phyloP scores from a whole-genome alignment of 2,329 filamentous ascomycete genomes.

The Magnaporthiopsis rhizophila region DNA sequence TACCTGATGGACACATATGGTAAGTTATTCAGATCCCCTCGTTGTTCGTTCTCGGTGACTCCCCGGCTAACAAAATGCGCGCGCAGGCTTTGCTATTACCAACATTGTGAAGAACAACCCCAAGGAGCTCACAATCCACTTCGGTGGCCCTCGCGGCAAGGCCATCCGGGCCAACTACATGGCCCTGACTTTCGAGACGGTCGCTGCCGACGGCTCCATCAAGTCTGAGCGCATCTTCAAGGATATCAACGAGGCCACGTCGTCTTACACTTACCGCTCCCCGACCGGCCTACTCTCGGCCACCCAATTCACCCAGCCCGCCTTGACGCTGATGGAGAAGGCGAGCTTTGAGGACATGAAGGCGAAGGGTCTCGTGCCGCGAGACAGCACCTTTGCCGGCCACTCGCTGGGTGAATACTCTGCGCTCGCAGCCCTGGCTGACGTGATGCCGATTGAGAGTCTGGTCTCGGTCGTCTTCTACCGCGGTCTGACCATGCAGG shows the following conservation, averaged over 20 bases:
- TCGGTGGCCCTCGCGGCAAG: conserved; percentile 93
- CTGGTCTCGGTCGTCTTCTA: conserved; percentile 99
- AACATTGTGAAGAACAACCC: conserved; percentile 99
- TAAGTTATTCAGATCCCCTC: conserved; percentile 32
- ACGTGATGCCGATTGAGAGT: conserved; percentile 99
- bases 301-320: conserved; percentile 97
- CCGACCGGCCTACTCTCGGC: conserved; percentile 91
- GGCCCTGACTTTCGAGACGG: conserved; percentile 99
- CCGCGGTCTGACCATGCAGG: conserved; percentile 97
- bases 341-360: conserved; percentile 99
- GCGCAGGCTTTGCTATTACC: conserved; percentile 83
- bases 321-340: conserved; percentile 98
- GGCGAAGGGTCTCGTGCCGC: conserved; percentile 87
- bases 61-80: conserved; percentile 9
- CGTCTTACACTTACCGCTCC: conserved; percentile 94
- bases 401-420: conserved; percentile 99
- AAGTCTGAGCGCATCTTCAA: conserved; percentile 99
- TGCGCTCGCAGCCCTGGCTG: conserved; percentile 86
- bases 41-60: neutral
- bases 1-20: conserved; percentile 99
- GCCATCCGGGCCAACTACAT: conserved; percentile 99
- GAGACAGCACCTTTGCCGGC: conserved; percentile 94
- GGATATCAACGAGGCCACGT: conserved; percentile 85
- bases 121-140: conserved; percentile 96
- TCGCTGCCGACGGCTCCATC: conserved; percentile 80